A percentile compares a stretch with the other conserved stretches of the same genome.
phyloP scores from a whole-genome alignment of 139 green algal species.

The Bryopsis sp. region DNA sequence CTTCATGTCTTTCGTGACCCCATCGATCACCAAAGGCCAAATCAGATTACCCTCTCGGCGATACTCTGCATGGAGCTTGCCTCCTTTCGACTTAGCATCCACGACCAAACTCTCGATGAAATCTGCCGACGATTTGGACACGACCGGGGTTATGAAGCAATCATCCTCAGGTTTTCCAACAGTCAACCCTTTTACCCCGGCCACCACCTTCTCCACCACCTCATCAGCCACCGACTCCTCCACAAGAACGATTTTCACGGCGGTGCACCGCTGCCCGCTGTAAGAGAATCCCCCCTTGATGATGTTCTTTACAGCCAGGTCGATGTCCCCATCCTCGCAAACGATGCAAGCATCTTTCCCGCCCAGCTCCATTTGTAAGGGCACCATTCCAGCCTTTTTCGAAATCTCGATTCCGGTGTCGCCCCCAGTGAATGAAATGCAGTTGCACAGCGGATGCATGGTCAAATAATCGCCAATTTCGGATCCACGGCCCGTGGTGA shows the following conservation, averaged over 20 bases:
- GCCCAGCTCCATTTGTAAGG: constrained; percentile 95
- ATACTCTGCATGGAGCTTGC: constrained; percentile 26
- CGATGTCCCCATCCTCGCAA: constrained; percentile 79
- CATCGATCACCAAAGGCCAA: constrained; percentile 83
- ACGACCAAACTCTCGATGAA: constrained; percentile 84
- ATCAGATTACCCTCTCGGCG: constrained; percentile 81
- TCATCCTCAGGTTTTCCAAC: constrained; percentile 84
- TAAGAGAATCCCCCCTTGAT: constrained; percentile 60
- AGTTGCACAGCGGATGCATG: constrained; percentile 67
- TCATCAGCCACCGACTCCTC: constrained; percentile 64
- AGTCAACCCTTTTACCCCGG: constrained; percentile 56
- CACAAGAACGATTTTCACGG: constrained; percentile 80
- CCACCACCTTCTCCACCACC: constrained; percentile 50
- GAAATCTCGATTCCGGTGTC: constrained; percentile 68
- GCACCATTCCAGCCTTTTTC: constrained; percentile 87
- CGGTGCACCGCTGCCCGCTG: constrained; percentile 84
- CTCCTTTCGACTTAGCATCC: constrained; percentile 40
- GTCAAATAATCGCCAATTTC: constrained; percentile 98
- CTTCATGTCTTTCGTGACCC: constrained; percentile 81
- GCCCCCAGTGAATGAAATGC: constrained; percentile 84
- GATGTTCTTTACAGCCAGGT: constrained; percentile 77
- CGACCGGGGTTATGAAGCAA: constrained; percentile 74
- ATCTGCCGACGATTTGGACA: constrained; percentile 72
- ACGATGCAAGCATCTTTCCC: constrained; percentile 95
- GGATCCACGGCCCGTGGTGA: constrained; percentile 69